Conservation (phyloP, 2,329 filamentous ascomycete genomes). For the Proliferodiscus dingleyae region DNA sequence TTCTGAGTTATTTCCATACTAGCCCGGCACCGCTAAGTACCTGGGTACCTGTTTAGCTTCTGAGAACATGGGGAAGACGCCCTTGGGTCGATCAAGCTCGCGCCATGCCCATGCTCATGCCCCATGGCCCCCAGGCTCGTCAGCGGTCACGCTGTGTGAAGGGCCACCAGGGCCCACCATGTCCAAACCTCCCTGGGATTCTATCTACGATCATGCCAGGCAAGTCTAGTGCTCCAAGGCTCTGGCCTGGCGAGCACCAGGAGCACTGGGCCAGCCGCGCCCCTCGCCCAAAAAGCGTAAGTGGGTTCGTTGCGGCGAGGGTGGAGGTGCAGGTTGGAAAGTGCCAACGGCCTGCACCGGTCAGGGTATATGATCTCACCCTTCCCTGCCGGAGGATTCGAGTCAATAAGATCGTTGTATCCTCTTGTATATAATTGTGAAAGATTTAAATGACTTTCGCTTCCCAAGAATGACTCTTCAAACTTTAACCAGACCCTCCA, state of each 20-base stretch:
- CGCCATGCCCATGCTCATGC: constrained; percentile 6
- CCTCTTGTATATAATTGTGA: constrained; percentile 10
- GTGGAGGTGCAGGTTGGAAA: constrained; percentile 4
- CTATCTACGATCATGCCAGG: no score
- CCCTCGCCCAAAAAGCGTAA: constrained; percentile 10
- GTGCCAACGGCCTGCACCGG: constrained; percentile 9
- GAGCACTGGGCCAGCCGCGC: not conserved
- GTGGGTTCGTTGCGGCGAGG: constrained; percentile 10
- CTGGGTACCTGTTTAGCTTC: no score
- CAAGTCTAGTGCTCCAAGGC: constrained; percentile 22
- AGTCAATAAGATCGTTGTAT: constrained; percentile 4
- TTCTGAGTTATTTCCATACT: not conserved
- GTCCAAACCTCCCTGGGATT: no score
- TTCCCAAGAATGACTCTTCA: constrained; percentile 21
- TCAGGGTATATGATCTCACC: constrained; percentile 27
- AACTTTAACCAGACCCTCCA: constrained; percentile 18
- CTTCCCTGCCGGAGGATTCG: constrained; percentile 15
- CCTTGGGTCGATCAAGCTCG: constrained; percentile 11
- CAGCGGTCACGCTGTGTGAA: no score
- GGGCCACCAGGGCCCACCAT: no score
- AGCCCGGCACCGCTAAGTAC: no score
- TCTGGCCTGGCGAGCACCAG: constrained; percentile 16
- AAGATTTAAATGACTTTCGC: constrained; percentile 11
- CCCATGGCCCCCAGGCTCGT: no score
- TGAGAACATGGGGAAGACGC: constrained; percentile 12